These are phyloP conservation scores for Cryptococcus jaspeensis DNA, from an alignment of 1,284 basidiomycete genomes.

Conservation along the genomic window DNA sequence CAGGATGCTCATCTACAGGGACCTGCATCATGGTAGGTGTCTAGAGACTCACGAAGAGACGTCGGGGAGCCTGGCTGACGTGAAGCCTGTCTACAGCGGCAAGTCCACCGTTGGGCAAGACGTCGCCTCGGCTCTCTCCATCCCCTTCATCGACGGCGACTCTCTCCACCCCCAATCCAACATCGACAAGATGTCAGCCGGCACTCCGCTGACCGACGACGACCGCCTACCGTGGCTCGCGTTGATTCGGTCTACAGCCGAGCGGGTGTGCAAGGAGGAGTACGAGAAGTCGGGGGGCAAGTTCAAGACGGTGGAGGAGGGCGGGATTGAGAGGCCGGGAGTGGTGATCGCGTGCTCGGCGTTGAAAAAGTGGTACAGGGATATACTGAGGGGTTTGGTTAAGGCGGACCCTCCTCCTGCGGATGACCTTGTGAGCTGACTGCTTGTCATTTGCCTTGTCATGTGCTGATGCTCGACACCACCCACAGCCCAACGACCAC, in stretches of 20 bases:
- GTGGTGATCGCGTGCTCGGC: constrained; percentile 85
- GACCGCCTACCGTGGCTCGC: constrained; percentile 87
- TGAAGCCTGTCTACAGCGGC: constrained; percentile 55
- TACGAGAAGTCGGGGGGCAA: constrained; percentile 36
- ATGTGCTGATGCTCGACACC: neutral
- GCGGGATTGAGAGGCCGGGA: constrained; percentile 52
- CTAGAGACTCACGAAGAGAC: neutral
- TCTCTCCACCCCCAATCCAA: constrained; percentile 79
- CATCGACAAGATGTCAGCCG: constrained; percentile 82
- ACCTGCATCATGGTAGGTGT: constrained; percentile 18
- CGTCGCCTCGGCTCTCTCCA: constrained; percentile 60
- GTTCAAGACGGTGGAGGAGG: constrained; percentile 21
- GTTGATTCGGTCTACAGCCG: constrained; percentile 66
- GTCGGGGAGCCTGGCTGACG: neutral
- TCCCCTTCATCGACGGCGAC: constrained; percentile 87
- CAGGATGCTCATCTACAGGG: constrained; percentile 10
- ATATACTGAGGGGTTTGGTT: constrained; percentile 67
- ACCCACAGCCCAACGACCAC: constrained; percentile 20
- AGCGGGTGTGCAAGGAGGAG: constrained; percentile 55
- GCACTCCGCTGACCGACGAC: constrained; percentile 73
- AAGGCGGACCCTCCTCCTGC: constrained; percentile 41
- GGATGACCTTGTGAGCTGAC: constrained; percentile 35
- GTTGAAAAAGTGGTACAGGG: constrained; percentile 75
- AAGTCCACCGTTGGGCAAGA: constrained; percentile 79
- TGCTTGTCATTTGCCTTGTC: neutral